Conservation (phyloP, 2,329 filamentous ascomycete genomes). For the Macroventuria anomochaeta region DNA sequence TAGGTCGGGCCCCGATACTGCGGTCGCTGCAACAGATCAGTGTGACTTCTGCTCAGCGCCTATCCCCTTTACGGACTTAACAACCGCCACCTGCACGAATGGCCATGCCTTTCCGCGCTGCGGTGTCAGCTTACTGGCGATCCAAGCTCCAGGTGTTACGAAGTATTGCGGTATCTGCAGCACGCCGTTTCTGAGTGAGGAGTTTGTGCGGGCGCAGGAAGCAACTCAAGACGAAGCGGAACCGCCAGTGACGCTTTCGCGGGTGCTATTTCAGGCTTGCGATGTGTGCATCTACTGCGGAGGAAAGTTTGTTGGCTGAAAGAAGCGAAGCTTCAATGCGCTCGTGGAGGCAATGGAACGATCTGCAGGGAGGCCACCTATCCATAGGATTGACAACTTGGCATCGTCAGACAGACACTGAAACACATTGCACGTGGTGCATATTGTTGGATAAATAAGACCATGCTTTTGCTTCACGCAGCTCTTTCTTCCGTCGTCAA, state of each 20-base stretch:
- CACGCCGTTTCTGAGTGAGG: slow-evolving; percentile 57
- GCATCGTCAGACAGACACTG: too few relatives aligned
- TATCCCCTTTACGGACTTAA: slow-evolving; percentile 57
- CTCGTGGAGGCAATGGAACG: too few relatives aligned
- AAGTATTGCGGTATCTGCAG: slow-evolving; percentile 62
- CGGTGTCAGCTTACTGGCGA: slow-evolving; percentile 60
- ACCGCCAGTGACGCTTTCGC: slow-evolving; percentile 33
- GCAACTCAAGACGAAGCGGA: not conserved
- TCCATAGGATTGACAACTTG: too few relatives aligned
- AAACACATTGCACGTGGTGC: too few relatives aligned
- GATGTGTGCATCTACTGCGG: slow-evolving; percentile 50
- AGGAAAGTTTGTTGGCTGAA: slow-evolving; percentile 42
- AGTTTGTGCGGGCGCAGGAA: slow-evolving; percentile 41
- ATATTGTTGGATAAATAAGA: too few relatives aligned
- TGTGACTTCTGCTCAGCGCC: slow-evolving; percentile 60
- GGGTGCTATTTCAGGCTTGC: slow-evolving; percentile 43
- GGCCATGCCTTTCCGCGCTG: slow-evolving; percentile 64
- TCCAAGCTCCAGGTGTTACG: slow-evolving; percentile 61
- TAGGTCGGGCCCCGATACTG: not conserved
- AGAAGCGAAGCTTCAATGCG: too few relatives aligned
- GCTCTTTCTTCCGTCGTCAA: too few relatives aligned
- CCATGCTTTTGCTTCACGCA: too few relatives aligned
- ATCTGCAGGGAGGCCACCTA: too few relatives aligned
- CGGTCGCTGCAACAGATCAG: slow-evolving; percentile 45
- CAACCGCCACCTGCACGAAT: slow-evolving; percentile 56